Conservation (phyloP, 106 monocot species). For the Apostasia shenzhenica region DNA sequence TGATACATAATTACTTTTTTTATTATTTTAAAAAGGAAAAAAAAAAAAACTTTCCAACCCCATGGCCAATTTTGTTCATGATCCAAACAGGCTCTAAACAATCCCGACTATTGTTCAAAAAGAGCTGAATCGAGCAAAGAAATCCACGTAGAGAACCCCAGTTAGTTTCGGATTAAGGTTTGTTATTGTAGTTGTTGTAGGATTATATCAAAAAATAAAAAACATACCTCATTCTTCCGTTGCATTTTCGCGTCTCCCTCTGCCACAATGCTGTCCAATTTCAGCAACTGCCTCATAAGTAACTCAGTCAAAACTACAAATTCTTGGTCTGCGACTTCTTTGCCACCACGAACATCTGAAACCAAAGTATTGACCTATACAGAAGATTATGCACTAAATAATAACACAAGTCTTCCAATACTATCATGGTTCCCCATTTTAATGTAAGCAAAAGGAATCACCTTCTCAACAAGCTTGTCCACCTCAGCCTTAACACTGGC, state of each 20-base stretch:
- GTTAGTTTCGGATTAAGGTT: too few relatives aligned
- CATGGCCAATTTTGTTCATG: too few relatives aligned
- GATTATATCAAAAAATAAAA: too few relatives aligned
- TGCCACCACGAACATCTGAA: slow-evolving; percentile 32
- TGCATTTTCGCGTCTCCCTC: slow-evolving; percentile 84
- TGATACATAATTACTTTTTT: too few relatives aligned
- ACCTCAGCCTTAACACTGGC: slow-evolving; percentile 53
- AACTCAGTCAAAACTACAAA: slow-evolving; percentile 68
- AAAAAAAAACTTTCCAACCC: too few relatives aligned
- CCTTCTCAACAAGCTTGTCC: slow-evolving; percentile 72
- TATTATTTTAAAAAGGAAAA: too few relatives aligned
- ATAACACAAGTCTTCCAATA: background rate
- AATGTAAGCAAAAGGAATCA: background rate
- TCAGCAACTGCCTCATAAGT: slow-evolving; percentile 80
- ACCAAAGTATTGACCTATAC: slow-evolving; percentile 57
- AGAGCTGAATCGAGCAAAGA: too few relatives aligned
- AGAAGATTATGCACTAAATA: background rate
- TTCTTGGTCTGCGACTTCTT: slow-evolving; percentile 59
- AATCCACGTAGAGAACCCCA: too few relatives aligned
- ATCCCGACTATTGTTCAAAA: too few relatives aligned
- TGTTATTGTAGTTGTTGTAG: background rate
- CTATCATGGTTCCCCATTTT: background rate
- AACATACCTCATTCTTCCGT: slow-evolving; percentile 64
- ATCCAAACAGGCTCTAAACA: too few relatives aligned
- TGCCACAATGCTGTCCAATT: slow-evolving; percentile 82